Evolutionary conservation across 2,329 filamentous ascomycete genomes (phyloP), one percentile per base, ranked within the genome.

Genomic region (Sporothrix dimorphospora): DNA sequence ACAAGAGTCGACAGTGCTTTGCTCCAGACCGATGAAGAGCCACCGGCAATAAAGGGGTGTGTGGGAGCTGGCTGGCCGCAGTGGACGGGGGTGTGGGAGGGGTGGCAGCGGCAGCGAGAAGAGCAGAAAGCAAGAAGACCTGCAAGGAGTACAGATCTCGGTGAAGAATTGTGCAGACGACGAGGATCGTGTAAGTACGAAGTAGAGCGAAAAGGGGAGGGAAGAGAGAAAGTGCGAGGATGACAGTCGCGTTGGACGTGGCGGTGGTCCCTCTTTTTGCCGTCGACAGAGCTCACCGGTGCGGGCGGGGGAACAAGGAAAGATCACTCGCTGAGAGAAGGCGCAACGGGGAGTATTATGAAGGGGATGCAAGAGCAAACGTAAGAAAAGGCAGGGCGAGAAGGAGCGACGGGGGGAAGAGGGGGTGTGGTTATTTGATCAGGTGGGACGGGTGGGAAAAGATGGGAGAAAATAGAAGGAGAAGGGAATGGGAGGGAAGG

Each of bases 231-330:
- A 30, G 47, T 45, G 40, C 40, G 51, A 72, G 66, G 38, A 70
- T 51, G 61, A 7, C n/a, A 19, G 69, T 27, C 57, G 45, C 34
- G 69, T 70, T 63, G 69, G 45, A 49, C 55, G 67, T 57, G 68
- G 53, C 68, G 27, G 69, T 45, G 66, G 66, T 57, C 45, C 57
- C 69, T 71, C 57, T 49, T 63, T 67, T 71, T 51, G 57, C 51
- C 53, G 65, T 49, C 53, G 30, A 38, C 47, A 21, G 45, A 38
- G 67, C 71, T 72, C 71, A 72, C 71, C 71, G 71, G 71, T 72
- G 57, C 67, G 71, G 71, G 57, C 67, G 71, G 71, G 71, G 66
- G 42, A 7, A 45, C 57, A 69, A 55, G 51, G 63, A 59, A 61
- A 34, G 57, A 42, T 42, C 38, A 47, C 51, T 67, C 61, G 55